A percentile compares a stretch with the other conserved stretches of the same genome.
Evolutionary conservation across 345 rosid genomes (phyloP).

Genomic region (Citrus mangshanensis): DNA sequence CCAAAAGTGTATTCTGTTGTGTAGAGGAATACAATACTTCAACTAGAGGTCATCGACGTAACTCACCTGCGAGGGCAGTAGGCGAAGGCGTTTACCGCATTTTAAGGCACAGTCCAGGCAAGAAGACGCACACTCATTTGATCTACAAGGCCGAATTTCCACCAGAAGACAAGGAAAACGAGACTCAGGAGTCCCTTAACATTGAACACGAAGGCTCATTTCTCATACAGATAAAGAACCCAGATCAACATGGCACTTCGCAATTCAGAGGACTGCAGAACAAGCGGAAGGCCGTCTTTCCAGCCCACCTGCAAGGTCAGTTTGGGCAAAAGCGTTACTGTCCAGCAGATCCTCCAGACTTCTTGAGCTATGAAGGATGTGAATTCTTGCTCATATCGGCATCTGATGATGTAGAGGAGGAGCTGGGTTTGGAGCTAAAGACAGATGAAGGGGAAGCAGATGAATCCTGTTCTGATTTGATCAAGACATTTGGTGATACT

Average conservation of each 20-base stretch:
- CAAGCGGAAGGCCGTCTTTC: slow-evolving; percentile 64
- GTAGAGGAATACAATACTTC: slow-evolving; percentile 69
- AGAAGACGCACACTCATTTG: slow-evolving; percentile 60
- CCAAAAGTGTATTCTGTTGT: background rate
- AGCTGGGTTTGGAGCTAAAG: slow-evolving; percentile 61
- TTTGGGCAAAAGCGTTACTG: slow-evolving; percentile 42
- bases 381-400: slow-evolving; percentile 72
- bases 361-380: slow-evolving; percentile 74
- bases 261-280: slow-evolving; percentile 50
- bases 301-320: slow-evolving; percentile 61
- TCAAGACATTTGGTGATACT: slow-evolving; percentile 54
- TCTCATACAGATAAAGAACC: slow-evolving; percentile 67
- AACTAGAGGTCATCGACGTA: slow-evolving; percentile 55
- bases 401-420: slow-evolving; percentile 57
- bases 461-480: slow-evolving; percentile 50
- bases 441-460: slow-evolving; percentile 35
- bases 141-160: slow-evolving; percentile 75
- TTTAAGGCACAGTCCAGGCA: slow-evolving; percentile 49
- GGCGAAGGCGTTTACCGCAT: slow-evolving; percentile 79
- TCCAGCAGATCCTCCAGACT: slow-evolving; percentile 66
- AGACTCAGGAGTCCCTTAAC: slow-evolving; percentile 68
- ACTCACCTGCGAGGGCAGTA: slow-evolving; percentile 47
- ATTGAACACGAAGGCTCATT: slow-evolving; percentile 66
- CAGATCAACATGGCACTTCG: slow-evolving; percentile 34
- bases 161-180: slow-evolving; percentile 24